Evolutionary conservation across 2,329 filamentous ascomycete species (phyloP).

Genomic region (Cryphonectria carpinicola): DNA sequence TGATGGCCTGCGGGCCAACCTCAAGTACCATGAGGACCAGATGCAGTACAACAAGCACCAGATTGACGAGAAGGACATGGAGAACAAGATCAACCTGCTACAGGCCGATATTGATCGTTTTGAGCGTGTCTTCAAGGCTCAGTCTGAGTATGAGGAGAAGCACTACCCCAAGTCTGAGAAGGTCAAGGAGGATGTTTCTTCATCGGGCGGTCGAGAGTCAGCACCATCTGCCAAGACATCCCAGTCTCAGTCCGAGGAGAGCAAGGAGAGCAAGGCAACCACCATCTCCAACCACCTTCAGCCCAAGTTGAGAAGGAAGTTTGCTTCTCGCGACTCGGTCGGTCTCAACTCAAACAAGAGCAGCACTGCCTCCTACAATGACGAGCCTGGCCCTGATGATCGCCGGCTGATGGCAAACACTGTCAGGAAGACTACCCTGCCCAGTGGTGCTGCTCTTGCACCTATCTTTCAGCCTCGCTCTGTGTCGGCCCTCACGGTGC

Average conservation of each 20-base stretch:
- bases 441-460: constrained; percentile 52
- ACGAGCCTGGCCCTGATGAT: constrained; percentile 36
- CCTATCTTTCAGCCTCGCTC: constrained; percentile 53
- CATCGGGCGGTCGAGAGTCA: constrained; percentile 29
- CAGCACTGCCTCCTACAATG: constrained; percentile 33
- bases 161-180: constrained; percentile 45
- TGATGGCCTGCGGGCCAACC: constrained; percentile 52
- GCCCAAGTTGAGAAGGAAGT: constrained; percentile 27
- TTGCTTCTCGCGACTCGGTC: constrained; percentile 27
- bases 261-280: constrained; percentile 27
- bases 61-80: constrained; percentile 60
- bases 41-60: constrained; percentile 65
- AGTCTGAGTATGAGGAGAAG: constrained; percentile 50
- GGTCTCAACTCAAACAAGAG: constrained; percentile 28
- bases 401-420: constrained; percentile 31
- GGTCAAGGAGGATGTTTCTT: constrained; percentile 30
- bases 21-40: constrained; percentile 62
- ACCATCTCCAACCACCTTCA: constrained; percentile 26
- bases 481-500: constrained; percentile 30
- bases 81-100: constrained; percentile 49
- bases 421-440: constrained; percentile 44
- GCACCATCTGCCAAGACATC: constrained; percentile 34
- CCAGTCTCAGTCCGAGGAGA: constrained; percentile 30
- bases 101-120: constrained; percentile 45
- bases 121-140: constrained; percentile 49